A percentile compares a stretch with the other conserved stretches of the same genome.
Conservation (phyloP, 2,329 filamentous ascomycete genomes). For the Monosporascus sp. region DNA sequence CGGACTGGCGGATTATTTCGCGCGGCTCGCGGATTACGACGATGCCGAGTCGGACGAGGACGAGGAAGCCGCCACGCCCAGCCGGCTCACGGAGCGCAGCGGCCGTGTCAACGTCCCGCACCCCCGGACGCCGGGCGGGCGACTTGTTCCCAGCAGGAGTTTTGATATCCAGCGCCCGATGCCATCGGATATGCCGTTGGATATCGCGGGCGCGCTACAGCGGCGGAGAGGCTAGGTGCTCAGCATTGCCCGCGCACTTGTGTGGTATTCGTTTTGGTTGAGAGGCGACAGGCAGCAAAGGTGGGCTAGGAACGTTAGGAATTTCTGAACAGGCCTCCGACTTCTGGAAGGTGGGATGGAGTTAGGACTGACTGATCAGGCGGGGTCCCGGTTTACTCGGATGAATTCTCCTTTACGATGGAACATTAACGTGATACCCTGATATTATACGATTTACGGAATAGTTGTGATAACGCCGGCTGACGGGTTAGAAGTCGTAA, state of each 20-base stretch:
- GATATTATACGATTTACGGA: background rate
- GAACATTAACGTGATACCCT: background rate
- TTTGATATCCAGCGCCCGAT: slow-evolving; percentile 46
- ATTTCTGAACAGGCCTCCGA: too few relatives aligned
- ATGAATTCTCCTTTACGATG: background rate
- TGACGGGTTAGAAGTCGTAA: too few relatives aligned
- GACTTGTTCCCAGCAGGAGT: slow-evolving; percentile 50
- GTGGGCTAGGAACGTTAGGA: background rate
- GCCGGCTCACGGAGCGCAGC: slow-evolving; percentile 42
- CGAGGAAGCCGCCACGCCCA: slow-evolving; percentile 17
- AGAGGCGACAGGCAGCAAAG: background rate
- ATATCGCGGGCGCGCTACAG: slow-evolving; percentile 21
- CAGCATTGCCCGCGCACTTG: too few relatives aligned
- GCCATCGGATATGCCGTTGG: slow-evolving; percentile 19
- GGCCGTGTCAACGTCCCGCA: slow-evolving; percentile 55
- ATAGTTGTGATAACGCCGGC: background rate
- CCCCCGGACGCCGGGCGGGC: slow-evolving; percentile 48
- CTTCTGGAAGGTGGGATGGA: too few relatives aligned
- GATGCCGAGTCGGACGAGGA: slow-evolving; percentile 30
- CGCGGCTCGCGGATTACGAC: slow-evolving; percentile 69
- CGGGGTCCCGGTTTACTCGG: background rate
- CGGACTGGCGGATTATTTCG: slow-evolving; percentile 80
- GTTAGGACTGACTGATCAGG: too few relatives aligned
- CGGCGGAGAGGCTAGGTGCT: slow-evolving; percentile 19
- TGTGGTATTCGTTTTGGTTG: background rate